Percentiles rank a stretch among this genome's conserved stretches.
phyloP scores from a whole-genome alignment of 768 basidiomycete species.

The Flagelloscypha sp. region DNA sequence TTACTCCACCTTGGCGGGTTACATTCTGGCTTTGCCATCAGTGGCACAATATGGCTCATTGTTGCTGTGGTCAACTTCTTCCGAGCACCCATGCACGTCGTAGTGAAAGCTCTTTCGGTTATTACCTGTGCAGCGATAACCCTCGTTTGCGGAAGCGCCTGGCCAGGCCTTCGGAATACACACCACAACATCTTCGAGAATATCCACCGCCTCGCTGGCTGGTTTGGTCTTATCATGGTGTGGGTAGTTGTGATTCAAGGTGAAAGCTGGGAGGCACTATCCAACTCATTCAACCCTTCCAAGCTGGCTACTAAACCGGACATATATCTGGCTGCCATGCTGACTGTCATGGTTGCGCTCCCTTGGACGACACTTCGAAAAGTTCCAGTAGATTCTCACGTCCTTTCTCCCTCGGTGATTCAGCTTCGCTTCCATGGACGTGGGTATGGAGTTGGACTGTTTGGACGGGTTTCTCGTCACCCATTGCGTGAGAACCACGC shows the following conservation, averaged over 20 bases:
- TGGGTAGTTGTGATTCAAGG: background rate
- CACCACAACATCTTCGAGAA: conserved; percentile 81
- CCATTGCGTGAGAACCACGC: background rate
- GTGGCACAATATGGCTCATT: conserved; percentile 63
- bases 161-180: conserved; percentile 74
- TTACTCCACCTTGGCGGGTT: conserved; percentile 65
- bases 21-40: conserved; percentile 67
- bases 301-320: background rate
- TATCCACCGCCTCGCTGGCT: conserved; percentile 73
- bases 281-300: background rate
- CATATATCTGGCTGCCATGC: background rate
- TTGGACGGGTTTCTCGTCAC: background rate
- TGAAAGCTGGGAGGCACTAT: background rate
- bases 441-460: background rate
- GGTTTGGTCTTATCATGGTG: conserved; percentile 41
- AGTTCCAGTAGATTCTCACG: background rate
- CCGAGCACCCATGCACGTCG: conserved; percentile 40
- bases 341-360: background rate
- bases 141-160: conserved; percentile 53
- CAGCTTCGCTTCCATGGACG: background rate
- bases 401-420: background rate
- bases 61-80: conserved; percentile 54
- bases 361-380: conserved; percentile 1
- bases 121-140: conserved; percentile 49
- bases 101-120: conserved; percentile 54